Base-by-base conservation (phyloP, 306 rosid species). In the Cucurbita maxima region DNA sequence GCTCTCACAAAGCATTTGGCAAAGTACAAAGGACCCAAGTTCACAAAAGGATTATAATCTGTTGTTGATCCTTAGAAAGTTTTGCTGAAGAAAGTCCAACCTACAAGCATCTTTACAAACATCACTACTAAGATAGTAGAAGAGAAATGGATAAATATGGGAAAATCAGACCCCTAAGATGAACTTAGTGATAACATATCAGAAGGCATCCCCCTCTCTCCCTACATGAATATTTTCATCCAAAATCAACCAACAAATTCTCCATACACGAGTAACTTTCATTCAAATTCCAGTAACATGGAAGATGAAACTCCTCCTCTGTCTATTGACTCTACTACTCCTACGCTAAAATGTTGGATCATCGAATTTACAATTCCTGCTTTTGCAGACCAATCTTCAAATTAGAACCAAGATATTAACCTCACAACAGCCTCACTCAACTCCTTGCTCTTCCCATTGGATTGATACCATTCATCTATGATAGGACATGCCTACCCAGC, bases 391-490 rank as follows among this genome's bases (percentile, higher is more conserved):
- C 20, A 68, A 47, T 45, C 13, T 68, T 68, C 73, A 45, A 20
- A 25, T 47, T 22, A 44, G 71, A 63, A 63, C 82, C 44, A 72
- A 74, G 30, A 85, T 82, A 82, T 89, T 88, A 16, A 86, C 88
- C 86, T 83, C 92, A 92, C 90, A 88, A 81, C 85, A 87, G 20
- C 90, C 95, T 83, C 57, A 84, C 74, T 57, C 68, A 44, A 67
- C 67, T 55, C 72, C 77, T 63, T n/a, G 30, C 79, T 83, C 82
- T 82, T 72, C 83, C 83, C 0, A 59, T 73, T 71, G 68, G 88
- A 62, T 58, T 81, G 64, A 82, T 74, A 45, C 90, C 89, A 52
- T 83, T 88, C 83, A 86, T 79, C 83, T 74, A 30, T 30, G 85
- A 79, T 92, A 57, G 38, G 89, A 50, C 88, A 85, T 74, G 89